phyloP scores from a whole-genome alignment of 345 rosid genomes.

The Salix exigua region DNA sequence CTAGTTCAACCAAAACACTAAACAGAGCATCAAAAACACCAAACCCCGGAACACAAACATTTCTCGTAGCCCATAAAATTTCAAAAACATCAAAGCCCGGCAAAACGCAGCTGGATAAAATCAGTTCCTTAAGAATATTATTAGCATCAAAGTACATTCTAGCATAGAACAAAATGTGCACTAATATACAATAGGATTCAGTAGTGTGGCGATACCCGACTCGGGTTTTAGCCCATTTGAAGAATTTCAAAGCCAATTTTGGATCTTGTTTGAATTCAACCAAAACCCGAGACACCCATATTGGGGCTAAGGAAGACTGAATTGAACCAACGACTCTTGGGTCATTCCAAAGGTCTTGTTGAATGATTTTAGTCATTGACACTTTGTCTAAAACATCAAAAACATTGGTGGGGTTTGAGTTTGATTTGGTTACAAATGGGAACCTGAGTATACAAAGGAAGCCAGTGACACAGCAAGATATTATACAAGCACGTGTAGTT shows the following conservation, averaged over 20 bases:
- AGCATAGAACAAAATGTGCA: slow-evolving; percentile 50
- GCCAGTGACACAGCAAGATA: slow-evolving; percentile 41
- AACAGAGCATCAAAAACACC: slow-evolving; percentile 79
- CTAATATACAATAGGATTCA: slow-evolving; percentile 50
- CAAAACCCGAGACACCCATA: slow-evolving; percentile 52
- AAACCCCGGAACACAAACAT: slow-evolving; percentile 46
- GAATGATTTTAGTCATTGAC: slow-evolving; percentile 38
- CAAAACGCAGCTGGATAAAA: slow-evolving; percentile 20
- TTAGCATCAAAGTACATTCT: slow-evolving; percentile 57
- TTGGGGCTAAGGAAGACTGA: slow-evolving; percentile 38
- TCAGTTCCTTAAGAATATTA: slow-evolving; percentile 45
- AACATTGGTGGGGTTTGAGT: slow-evolving; percentile 1
- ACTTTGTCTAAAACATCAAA: slow-evolving; percentile 28
- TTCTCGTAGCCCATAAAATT: slow-evolving; percentile 62
- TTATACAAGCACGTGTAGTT: not conserved
- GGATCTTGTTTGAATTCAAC: slow-evolving; percentile 49
- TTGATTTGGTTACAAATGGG: slow-evolving; percentile 36
- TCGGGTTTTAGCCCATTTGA: slow-evolving; percentile 49
- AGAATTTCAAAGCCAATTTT: slow-evolving; percentile 52
- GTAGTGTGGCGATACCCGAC: slow-evolving; percentile 39
- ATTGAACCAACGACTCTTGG: slow-evolving; percentile 26
- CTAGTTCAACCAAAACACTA: slow-evolving; percentile 58
- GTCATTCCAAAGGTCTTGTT: slow-evolving; percentile 44
- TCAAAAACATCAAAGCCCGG: slow-evolving; percentile 50
- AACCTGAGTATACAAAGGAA: slow-evolving; percentile 42